Evolutionary conservation across 331 rosid genomes (phyloP), one percentile per base, ranked within the genome.

Genomic region (Prunus yedoensis): DNA sequence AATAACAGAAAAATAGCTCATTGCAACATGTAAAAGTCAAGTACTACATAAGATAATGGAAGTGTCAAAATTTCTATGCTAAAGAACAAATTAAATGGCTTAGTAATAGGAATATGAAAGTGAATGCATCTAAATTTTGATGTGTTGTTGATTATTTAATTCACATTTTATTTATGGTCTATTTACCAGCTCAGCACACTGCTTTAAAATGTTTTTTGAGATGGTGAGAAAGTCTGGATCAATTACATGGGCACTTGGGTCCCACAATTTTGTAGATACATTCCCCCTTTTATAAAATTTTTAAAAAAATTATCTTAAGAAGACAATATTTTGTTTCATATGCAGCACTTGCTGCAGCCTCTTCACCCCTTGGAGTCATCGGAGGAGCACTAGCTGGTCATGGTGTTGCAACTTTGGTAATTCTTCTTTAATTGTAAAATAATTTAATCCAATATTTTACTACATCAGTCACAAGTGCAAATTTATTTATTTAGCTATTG

Each of bases 301-400:
- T 32, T 0, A 5, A 5, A 32, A 32, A 32, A 32, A 0, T 28
- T 74, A 67, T 10, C 28, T 49, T 18, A 20, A 54, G 51, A 59
- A 77, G 77, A 45, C 79, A 68, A 64, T 81, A 35, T 79, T 53
- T 38, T 43, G 75, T 64, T 64, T 59, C 79, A 70, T 60, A 32
- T 83, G 82, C 87, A 92, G 99, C 98, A 79, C 98, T 92, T 67
- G 96, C 98, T 76, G 98, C 99, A 23, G 98, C 99, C 71, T 91
- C 99, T 82, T 92, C 98, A 75, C 98, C 97, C 66, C 87, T 92
- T 73, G 97, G 99, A 82, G 99, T 92, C 83, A 87, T 95, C 74
- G 98, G 88, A 8, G 98, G 99, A 85, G 93, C 99, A 32, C 88
- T 92, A 46, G 98, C 97, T 8, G 98, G 98, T 82, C 97, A 92